Conservation (phyloP, 495 filamentous ascomycete species). For the Polyplosphaeria fusca region DNA sequence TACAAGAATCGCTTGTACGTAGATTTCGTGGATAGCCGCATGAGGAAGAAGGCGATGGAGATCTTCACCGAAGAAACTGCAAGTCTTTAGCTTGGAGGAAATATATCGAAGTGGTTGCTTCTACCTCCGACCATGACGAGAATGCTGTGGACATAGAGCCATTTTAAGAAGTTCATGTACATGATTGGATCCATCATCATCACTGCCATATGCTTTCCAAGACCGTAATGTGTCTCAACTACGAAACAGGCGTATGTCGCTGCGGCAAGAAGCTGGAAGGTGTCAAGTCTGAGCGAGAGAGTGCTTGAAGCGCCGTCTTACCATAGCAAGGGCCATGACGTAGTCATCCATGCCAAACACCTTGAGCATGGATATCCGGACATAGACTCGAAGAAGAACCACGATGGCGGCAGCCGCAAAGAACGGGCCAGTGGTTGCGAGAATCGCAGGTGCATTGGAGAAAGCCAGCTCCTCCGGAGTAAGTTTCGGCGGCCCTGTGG, state of each 20-base stretch:
- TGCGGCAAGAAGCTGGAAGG: slow-evolving; percentile 10
- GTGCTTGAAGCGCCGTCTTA: slow-evolving; percentile 2
- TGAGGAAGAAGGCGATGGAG: slow-evolving; percentile 38
- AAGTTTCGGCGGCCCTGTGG: not conserved
- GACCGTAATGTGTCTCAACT: slow-evolving; percentile 31
- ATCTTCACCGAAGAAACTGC: slow-evolving; percentile 35
- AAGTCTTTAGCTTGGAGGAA: too few relatives aligned
- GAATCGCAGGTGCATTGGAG: slow-evolving; percentile 32
- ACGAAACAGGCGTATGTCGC: slow-evolving; percentile 33
- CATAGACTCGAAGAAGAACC: slow-evolving; percentile 36
- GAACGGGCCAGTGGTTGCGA: slow-evolving; percentile 33
- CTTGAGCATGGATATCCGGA: slow-evolving; percentile 35
- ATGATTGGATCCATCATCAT: slow-evolving; percentile 12
- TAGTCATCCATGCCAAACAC: slow-evolving; percentile 39
- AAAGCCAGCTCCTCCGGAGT: slow-evolving; percentile 30
- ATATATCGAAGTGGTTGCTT: too few relatives aligned
- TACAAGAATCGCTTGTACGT: slow-evolving; percentile 32
- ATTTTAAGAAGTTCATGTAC: slow-evolving; percentile 13
- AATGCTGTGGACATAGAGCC: slow-evolving; percentile 30
- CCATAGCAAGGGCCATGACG: slow-evolving; percentile 36
- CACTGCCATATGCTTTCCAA: slow-evolving; percentile 34
- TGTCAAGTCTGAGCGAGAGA: slow-evolving; percentile 1
- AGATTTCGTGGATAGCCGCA: slow-evolving; percentile 32
- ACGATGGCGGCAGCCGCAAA: slow-evolving; percentile 26
- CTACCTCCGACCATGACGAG: slow-evolving; percentile 30